These are phyloP conservation scores for Metarhizium robertsii DNA, from an alignment of 2,329 filamentous ascomycete species.

Conservation along the genomic window DNA sequence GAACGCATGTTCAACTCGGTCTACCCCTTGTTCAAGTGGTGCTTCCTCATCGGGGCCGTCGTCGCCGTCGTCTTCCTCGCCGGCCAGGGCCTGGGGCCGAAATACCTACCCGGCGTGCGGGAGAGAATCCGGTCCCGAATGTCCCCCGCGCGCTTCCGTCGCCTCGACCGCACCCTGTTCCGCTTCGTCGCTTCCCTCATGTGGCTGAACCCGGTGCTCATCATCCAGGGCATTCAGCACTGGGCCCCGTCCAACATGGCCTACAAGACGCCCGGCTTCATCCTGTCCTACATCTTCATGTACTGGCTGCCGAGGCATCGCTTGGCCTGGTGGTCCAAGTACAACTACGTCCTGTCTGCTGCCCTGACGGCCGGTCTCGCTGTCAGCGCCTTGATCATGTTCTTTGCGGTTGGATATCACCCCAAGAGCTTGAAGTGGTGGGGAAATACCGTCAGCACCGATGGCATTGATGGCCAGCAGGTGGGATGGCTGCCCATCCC, in stretches of 20 bases:
- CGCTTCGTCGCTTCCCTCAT: constrained; percentile 27
- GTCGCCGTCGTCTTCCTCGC: constrained; percentile 25
- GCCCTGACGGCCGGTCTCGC: constrained; percentile 33
- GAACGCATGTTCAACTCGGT: constrained; percentile 32
- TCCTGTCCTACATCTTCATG: constrained; percentile 32
- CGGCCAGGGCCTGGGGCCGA: constrained; percentile 9
- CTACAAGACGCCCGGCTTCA: constrained; percentile 33
- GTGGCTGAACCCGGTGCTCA: constrained; percentile 31
- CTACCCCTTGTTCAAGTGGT: constrained; percentile 30
- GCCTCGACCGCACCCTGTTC: constrained; percentile 28
- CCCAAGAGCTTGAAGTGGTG: constrained; percentile 29
- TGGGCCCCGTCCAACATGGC: constrained; percentile 33
- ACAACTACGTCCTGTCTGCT: constrained; percentile 35
- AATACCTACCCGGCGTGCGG: constrained; percentile 20
- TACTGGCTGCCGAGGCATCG: constrained; percentile 24
- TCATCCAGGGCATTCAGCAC: constrained; percentile 32
- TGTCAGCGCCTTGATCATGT: constrained; percentile 31
- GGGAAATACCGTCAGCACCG: constrained; percentile 26
- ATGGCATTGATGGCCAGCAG: constrained; percentile 13
- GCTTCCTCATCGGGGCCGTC: constrained; percentile 30
- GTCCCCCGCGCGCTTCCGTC: constrained; percentile 19
- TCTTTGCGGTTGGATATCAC: constrained; percentile 28
- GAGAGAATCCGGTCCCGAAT: constrained; percentile 19
- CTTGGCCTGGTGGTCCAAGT: constrained; percentile 36
- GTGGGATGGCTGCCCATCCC: constrained; percentile 13